A percentile compares a stretch with the other conserved stretches of the same genome.
Conservation (phyloP, 2,329 filamentous ascomycete genomes). For the Blumeria graminis region DNA sequence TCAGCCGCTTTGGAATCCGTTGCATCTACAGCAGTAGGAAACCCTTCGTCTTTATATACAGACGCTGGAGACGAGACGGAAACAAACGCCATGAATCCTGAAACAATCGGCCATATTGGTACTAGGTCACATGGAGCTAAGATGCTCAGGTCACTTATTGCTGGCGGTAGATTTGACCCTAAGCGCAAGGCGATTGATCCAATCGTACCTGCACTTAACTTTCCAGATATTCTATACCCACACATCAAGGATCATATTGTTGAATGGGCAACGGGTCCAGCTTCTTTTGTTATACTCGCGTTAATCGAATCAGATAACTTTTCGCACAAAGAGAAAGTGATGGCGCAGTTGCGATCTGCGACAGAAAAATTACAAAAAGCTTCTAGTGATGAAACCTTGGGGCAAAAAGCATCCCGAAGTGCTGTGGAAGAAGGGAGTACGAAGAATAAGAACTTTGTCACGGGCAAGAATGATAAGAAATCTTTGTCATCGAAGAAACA, state of each 20-base stretch:
- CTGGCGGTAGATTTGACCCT: slow-evolving; percentile 68
- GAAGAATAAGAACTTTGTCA: no score
- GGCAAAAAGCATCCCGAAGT: no score
- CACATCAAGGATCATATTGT: slow-evolving; percentile 52
- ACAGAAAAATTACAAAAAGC: slow-evolving; percentile 47
- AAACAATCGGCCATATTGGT: slow-evolving; percentile 27
- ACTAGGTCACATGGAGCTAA: slow-evolving; percentile 42
- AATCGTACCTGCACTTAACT: slow-evolving; percentile 53
- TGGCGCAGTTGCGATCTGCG: slow-evolving; percentile 46
- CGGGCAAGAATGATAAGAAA: no score
- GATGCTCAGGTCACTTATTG: slow-evolving; percentile 76
- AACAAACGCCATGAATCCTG: background rate
- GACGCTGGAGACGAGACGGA: slow-evolving; percentile 16
- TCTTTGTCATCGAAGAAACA: no score
- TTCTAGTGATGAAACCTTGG: slow-evolving; percentile 21
- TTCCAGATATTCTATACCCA: slow-evolving; percentile 60
- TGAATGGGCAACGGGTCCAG: slow-evolving; percentile 65
- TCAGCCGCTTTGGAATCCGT: slow-evolving; percentile 45
- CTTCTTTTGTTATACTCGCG: slow-evolving; percentile 67
- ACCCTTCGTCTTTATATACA: slow-evolving; percentile 19
- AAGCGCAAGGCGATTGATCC: slow-evolving; percentile 44
- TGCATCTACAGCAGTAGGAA: slow-evolving; percentile 34
- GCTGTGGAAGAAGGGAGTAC: no score
- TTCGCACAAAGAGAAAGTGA: slow-evolving; percentile 37
- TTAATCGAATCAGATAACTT: slow-evolving; percentile 57